Evolutionary conservation across 148 eudicot species (phyloP).

Genomic region (Camellia lanceoleosa): DNA sequence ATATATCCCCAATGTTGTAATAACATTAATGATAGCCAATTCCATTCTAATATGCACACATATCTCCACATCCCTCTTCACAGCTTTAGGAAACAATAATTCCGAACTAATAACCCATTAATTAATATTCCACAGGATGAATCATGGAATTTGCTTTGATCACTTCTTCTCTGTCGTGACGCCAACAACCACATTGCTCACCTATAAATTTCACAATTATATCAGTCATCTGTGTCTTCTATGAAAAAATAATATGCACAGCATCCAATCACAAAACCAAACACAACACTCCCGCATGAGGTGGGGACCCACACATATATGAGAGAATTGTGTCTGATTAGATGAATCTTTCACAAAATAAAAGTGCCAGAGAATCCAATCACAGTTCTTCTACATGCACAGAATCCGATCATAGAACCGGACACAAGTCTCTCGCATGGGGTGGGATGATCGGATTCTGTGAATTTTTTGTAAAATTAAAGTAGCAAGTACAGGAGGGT

Average conservation of each 20-base stretch:
- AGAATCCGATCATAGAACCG: too few relatives aligned
- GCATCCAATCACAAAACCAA: too few relatives aligned
- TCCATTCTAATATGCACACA: constrained; percentile 1
- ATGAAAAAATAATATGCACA: too few relatives aligned
- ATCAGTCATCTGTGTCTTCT: constrained; percentile 5
- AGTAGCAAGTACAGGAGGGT: too few relatives aligned
- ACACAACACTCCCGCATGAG: too few relatives aligned
- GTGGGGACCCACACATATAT: neutral
- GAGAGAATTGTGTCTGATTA: too few relatives aligned
- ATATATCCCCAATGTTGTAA: neutral
- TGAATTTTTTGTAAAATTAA: too few relatives aligned
- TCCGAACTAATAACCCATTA: neutral
- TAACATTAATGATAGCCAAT: neutral
- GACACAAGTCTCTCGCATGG: too few relatives aligned
- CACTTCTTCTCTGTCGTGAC: constrained; percentile 64
- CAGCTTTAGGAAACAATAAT: constrained; percentile 15
- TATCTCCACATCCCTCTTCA: constrained; percentile 7
- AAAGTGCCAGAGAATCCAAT: too few relatives aligned
- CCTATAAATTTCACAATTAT: constrained; percentile 32
- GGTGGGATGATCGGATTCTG: too few relatives aligned
- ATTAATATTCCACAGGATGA: neutral
- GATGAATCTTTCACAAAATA: too few relatives aligned
- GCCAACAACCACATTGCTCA: constrained; percentile 84
- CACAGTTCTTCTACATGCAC: too few relatives aligned
- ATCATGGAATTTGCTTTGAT: constrained; percentile 4